Evolutionary conservation across 2,329 filamentous ascomycete species (phyloP), one percentile per base, ranked within the genome.

Genomic region (Nigrograna mackinnonii): DNA sequence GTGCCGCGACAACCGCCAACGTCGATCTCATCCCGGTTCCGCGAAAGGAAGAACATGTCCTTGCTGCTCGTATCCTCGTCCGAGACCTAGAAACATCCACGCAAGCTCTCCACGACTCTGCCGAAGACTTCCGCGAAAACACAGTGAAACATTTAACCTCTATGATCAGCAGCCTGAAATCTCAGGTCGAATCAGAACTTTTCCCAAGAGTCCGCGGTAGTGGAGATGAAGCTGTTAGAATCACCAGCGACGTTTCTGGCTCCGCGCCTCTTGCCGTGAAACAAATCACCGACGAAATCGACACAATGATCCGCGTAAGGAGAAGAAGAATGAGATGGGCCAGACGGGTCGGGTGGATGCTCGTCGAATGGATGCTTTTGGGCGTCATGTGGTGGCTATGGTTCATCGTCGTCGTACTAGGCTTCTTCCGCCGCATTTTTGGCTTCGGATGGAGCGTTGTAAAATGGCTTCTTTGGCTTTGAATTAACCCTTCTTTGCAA

Each of bases 321-420:
- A 78, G 88, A 45, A 78, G 87, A 45, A 78, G 90, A 39, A 77
- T 94, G 60, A 78, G 89, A 41, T 91, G 89, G 83, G 69, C 91
- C 18, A 77, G 89, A 28, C 77, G 88, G 12, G 82, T 84, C 1
- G 85, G 89, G 12, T 97, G 91, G 80, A 83, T 91, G 41, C 70
- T 86, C 16, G 81, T 96, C 13, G 92, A 97, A 74, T 96, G 91
- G 90, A 73, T 83, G 37, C 78, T 97, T 14, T 83, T 97, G 28
- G 88, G 87, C 4, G 81, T 95, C 55, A 89, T 97, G 84, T 96
- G 94, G 91, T 90, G 87, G 69, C 85, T 95, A 13, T 97, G 92
- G 91, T 82, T 95, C 45, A 75, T 95, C 22, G 91, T 96, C 18
- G 87, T 91, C 65, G 75, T 92, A 18, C 75, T 87, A 38, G 81